Base-by-base conservation (phyloP, 148 eudicot species). In the Rhododendron williamsianum region DNA sequence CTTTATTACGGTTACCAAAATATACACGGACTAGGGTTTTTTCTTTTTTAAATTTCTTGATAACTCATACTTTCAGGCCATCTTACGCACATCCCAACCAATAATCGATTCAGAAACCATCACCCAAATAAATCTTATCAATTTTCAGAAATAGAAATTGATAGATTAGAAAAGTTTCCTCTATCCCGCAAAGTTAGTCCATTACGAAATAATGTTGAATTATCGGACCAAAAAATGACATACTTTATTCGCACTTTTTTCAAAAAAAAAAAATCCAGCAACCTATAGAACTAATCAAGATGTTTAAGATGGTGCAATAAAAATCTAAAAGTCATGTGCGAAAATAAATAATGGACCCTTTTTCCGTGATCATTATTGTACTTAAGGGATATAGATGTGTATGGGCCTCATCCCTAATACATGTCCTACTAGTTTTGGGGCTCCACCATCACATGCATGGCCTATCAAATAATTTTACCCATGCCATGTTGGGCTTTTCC, bases 361-460 rank as follows among this genome's bases (percentile, higher is more conserved):
- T 58, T 58, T 19, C 65, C 9, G 9, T 54, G 25, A 21, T 58
- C 21, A 58, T 58, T 27, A 71, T 71, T 27, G 76, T 71, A 71
- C 41, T 71, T 71, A 13, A 1, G 76, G 19, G 76, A 71, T 71
- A 65, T 25, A 9, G 30, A 65, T 65, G 33, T 65, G 72, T n/a
- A 65, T 71, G 76, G 76, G 38, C 76, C 76, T 30, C 76, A 71
- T 13, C 1, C 15, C 76, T 6, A 12, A 69, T 12, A 10, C 35
- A 67, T 67, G 35, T 67, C 15, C 35, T 25, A 27, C 21, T 13
- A 52, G 36, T 71, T 71, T 33, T 33, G 76, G 74, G 76, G 41
- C 76, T 30, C 41, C 76, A 30, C 76, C 19, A 71, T 71, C 76
- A 71, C 76, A 71, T 71, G 76, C 76, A 71, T 12, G 76, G 76